These are phyloP conservation scores for Ligustrum vulgare DNA, from an alignment of 257 asterid species.

Conservation along the genomic window DNA sequence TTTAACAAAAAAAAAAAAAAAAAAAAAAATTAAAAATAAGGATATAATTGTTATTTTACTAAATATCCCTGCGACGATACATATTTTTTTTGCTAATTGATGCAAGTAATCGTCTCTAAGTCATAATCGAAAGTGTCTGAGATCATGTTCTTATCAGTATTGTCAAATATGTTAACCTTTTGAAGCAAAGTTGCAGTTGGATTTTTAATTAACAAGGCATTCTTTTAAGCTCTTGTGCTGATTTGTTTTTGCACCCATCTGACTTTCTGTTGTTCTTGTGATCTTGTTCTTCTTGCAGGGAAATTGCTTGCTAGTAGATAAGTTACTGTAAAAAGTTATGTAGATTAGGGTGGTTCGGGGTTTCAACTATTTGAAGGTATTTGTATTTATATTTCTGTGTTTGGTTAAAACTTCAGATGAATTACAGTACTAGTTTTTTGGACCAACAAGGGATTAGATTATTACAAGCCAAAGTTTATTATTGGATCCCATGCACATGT, in stretches of 20 bases:
- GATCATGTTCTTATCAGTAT: no score
- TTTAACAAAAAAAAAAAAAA: no score
- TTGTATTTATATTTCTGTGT: constrained; percentile 3
- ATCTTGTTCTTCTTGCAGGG: background rate
- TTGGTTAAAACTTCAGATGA: constrained; percentile 1
- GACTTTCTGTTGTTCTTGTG: no score
- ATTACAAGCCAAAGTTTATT: constrained; percentile 13
- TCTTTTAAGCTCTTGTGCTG: no score
- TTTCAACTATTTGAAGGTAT: constrained; percentile 14
- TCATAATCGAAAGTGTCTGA: no score
- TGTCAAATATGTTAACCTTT: no score
- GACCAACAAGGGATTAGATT: background rate
- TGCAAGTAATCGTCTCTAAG: no score
- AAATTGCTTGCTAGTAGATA: background rate
- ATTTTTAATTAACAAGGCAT: no score
- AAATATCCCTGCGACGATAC: background rate
- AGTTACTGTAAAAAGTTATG: background rate
- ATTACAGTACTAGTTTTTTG: background rate
- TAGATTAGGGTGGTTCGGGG: background rate
- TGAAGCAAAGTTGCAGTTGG: no score
- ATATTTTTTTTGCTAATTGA: no score
- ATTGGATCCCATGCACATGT: background rate
- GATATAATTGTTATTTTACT: background rate
- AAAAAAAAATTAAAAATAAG: no score
- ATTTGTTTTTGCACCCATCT: no score